Percentiles rank a stretch among this genome's conserved stretches.
These are phyloP conservation scores for Pestalotiopsis sp. DNA, from an alignment of 2,329 filamentous ascomycete genomes.

Conservation along the genomic window DNA sequence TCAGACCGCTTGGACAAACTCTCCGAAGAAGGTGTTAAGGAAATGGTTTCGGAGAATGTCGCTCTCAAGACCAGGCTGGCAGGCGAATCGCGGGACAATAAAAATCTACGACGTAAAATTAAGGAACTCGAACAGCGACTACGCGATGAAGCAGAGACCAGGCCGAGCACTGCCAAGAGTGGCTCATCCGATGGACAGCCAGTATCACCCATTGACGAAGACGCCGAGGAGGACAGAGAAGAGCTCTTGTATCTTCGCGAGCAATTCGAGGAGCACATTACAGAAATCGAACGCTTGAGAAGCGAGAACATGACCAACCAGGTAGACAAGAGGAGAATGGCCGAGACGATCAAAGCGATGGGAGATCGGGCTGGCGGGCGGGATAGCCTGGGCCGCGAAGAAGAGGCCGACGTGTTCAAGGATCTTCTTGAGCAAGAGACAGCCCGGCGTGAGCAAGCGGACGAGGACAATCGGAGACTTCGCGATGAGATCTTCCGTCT, in stretches of 20 bases:
- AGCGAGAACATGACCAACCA: slow-evolving; percentile 78
- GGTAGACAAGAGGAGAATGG: slow-evolving; percentile 81
- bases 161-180: slow-evolving; percentile 61
- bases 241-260: slow-evolving; percentile 85
- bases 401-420: slow-evolving; percentile 85
- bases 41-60: slow-evolving; percentile 97
- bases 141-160: slow-evolving; percentile 60
- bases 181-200: slow-evolving; percentile 59
- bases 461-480: slow-evolving; percentile 82
- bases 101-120: slow-evolving; percentile 74
- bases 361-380: slow-evolving; percentile 45
- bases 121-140: slow-evolving; percentile 85
- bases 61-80: slow-evolving; percentile 89
- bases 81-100: slow-evolving; percentile 88
- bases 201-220: slow-evolving; percentile 56
- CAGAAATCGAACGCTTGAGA: slow-evolving; percentile 79
- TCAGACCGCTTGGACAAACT: slow-evolving; percentile 90
- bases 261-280: slow-evolving; percentile 78
- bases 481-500: slow-evolving; percentile 81
- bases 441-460: slow-evolving; percentile 81
- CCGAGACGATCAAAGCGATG: slow-evolving; percentile 69
- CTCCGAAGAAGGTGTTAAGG: slow-evolving; percentile 94
- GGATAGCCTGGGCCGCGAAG: slow-evolving; percentile 52
- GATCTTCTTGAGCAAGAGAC: slow-evolving; percentile 92
- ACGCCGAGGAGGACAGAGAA: slow-evolving; percentile 72